A percentile compares a stretch with the other conserved stretches of the same genome.
phyloP scores from a whole-genome alignment of 2,329 filamentous ascomycete species.

The Penicillium verrucosum region DNA sequence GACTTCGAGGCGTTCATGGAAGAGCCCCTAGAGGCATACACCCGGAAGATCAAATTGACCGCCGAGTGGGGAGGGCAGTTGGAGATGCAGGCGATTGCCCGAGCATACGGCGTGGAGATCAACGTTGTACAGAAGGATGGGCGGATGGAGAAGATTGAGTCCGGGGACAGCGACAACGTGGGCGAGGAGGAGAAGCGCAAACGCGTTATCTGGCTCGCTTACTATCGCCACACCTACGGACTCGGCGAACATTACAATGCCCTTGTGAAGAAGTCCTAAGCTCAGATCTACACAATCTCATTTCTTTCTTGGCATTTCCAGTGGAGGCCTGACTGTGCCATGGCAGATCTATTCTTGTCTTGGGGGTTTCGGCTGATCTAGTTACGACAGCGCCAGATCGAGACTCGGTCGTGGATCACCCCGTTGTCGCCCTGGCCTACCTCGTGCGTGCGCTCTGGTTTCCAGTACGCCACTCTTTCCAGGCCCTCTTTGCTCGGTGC shows the following conservation, averaged over 20 bases:
- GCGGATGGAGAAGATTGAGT: constrained; percentile 69
- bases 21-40: constrained; percentile 70
- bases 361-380: constrained; percentile 6
- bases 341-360: neutral
- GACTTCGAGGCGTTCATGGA: constrained; percentile 87
- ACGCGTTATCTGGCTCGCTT: constrained; percentile 81
- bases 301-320: neutral
- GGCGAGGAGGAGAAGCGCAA: constrained; percentile 45
- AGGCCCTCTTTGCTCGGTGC: constrained; percentile 41
- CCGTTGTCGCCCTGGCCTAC: constrained; percentile 48
- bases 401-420: constrained; percentile 42
- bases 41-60: constrained; percentile 74
- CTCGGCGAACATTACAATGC: constrained; percentile 98
- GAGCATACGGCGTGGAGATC: constrained; percentile 74
- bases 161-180: constrained; percentile 42
- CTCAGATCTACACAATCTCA: neutral
- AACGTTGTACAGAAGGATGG: constrained; percentile 81
- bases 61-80: constrained; percentile 96
- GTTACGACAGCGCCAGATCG: constrained; percentile 42
- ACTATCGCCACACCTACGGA: constrained; percentile 91
- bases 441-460: constrained; percentile 55
- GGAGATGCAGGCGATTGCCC: constrained; percentile 80
- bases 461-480: constrained; percentile 53
- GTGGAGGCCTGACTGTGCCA: neutral
- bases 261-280: constrained; percentile 52